Base-by-base conservation (phyloP, 169 alveolate species). In the Plasmodium chabaudi region DNA sequence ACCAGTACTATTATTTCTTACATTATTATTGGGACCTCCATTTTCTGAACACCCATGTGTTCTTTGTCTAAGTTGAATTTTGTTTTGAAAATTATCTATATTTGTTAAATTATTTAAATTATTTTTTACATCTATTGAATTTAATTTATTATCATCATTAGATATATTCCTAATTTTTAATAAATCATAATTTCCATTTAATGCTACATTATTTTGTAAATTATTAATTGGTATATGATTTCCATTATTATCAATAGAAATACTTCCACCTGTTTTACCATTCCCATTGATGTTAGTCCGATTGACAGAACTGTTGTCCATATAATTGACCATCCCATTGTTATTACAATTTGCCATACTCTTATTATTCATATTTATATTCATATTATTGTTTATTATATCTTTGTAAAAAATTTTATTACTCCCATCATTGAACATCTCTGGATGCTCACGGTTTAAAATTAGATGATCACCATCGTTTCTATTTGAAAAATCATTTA, bases 41-140 rank as follows among this genome's bases (percentile, higher is more conserved):
- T 9, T 13, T 53, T 71, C 86, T 55, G 56, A 13, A 25, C 34
- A 9, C 9, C 53, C 10, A n/a, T 10, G 9, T 51, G 53, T 71
- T 27, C 25, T 71, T 27, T 23, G 57, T 25, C 56, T 71, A 7
- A 55, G 10, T 39, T 44, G 47, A 15, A 27, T 71, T 21, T 71
- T 71, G 13, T 55, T 55, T 39, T 44, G 55, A 21, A 71, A 10
- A 53, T 27, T 53, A 25, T 53, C 56, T 4, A 6, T 55, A 53
- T 9, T 53, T 23, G 15, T 19, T 13, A 10, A 17, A 71, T 71
- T 71, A 17, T 7, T 55, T 17, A 15, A 39, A 12, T 15, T 47
- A 17, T 82, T 82, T 39, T 47, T 67, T 4, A 59, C 67, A 25
- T 77, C 82, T 19, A 39, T 57, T 44, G n/a, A 21, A n/a, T 51